Conservation (phyloP, 148 eudicot genomes). For the Chenopodium formosanum region DNA sequence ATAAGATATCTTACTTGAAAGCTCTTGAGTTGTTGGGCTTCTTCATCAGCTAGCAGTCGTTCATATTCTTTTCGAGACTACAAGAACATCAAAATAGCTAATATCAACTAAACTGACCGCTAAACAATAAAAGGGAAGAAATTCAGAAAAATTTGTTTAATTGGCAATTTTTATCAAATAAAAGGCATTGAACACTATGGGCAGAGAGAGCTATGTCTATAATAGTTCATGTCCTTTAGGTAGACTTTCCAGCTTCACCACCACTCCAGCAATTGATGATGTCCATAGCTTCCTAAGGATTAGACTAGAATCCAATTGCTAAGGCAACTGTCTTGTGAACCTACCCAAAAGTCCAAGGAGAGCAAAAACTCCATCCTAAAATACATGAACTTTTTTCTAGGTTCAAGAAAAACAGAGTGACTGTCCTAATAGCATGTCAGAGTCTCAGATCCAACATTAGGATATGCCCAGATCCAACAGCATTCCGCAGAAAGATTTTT, state of each 20-base stretch:
- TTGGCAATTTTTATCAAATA: not conserved
- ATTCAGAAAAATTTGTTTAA: slow-evolving; percentile 2
- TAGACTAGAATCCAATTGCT: not conserved
- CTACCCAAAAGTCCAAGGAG: not conserved
- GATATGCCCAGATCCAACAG: not conserved
- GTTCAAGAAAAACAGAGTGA: not conserved
- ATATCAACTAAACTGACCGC: not conserved
- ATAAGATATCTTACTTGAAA: slow-evolving; percentile 55
- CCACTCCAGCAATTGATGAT: not conserved
- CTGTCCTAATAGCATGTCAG: not conserved
- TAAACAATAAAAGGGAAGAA: not conserved
- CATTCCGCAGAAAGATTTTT: too few relatives aligned
- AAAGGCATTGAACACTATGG: not conserved
- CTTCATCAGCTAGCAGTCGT: slow-evolving; percentile 71
- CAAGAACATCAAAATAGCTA: slow-evolving; percentile 2
- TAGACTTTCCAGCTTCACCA: not conserved
- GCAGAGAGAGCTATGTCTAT: not conserved
- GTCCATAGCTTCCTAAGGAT: not conserved
- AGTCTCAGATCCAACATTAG: not conserved
- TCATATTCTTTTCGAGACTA: slow-evolving; percentile 84
- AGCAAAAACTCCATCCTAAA: not conserved
- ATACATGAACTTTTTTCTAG: not conserved
- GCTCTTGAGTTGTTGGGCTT: slow-evolving; percentile 65
- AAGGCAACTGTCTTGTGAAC: not conserved
- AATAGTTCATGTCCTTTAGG: not conserved